phyloP scores from a whole-genome alignment of 2,329 filamentous ascomycete species.

The Colletotrichum sp. region DNA sequence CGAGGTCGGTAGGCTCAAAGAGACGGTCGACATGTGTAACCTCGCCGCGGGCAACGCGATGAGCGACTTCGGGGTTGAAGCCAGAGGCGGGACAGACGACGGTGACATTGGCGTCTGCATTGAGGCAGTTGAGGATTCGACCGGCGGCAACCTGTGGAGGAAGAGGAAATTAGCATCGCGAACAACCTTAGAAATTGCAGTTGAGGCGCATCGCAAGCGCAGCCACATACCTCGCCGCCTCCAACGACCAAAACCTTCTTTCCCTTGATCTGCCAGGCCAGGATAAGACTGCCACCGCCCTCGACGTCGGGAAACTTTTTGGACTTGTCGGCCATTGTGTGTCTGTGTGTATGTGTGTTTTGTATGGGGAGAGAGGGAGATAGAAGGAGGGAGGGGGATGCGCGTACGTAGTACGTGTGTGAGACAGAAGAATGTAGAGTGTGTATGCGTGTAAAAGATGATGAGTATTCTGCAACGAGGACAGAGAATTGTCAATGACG shows the following conservation, averaged over 20 bases:
- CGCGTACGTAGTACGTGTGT: not conserved
- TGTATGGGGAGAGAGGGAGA: not conserved
- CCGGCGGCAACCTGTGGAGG: conserved; percentile 83
- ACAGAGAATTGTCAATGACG: not conserved
- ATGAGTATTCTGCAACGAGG: not conserved
- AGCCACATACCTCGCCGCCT: conserved; percentile 80
- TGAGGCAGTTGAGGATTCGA: conserved; percentile 91
- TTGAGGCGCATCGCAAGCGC: not conserved
- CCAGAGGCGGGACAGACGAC: conserved; percentile 82
- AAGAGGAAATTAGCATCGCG: not conserved
- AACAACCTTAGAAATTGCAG: not conserved
- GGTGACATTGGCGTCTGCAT: conserved; percentile 90
- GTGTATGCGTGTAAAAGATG: not conserved
- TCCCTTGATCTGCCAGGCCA: conserved; percentile 93
- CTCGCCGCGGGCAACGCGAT: conserved; percentile 77
- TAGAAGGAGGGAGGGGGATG: not conserved
- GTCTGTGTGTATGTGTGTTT: not conserved
- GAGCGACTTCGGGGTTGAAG: conserved; percentile 86
- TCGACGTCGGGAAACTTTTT: conserved; percentile 78
- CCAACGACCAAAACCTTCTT: conserved; percentile 93
- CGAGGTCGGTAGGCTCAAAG: conserved; percentile 87
- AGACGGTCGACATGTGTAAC: conserved; percentile 81
- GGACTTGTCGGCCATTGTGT: conserved; percentile 21
- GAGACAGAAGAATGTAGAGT: not conserved
- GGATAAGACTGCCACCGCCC: conserved; percentile 88